Evolutionary conservation across 2,329 filamentous ascomycete species (phyloP), one percentile per base, ranked within the genome.

Genomic region (Lecanosticta acicola): DNA sequence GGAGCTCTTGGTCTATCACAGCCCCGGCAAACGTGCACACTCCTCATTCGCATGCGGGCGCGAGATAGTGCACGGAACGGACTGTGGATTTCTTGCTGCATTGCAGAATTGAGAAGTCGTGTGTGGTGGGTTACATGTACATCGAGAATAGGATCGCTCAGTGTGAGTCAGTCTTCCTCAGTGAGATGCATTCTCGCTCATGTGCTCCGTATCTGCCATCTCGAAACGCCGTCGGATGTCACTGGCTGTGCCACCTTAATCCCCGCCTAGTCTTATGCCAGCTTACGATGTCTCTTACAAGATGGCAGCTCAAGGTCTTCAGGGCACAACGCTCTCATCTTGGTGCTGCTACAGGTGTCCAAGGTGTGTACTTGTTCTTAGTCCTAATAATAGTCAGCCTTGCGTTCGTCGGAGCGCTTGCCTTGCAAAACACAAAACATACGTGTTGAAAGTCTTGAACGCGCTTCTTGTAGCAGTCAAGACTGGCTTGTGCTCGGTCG

Each of bases 391-490:
- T 19, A 44, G 36, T 54, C 42, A 48, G 43, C 40, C 14, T n/a
- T n/a, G n/a, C n/a, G n/a, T n/a, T n/a, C n/a, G n/a, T n/a, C n/a
- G n/a, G 18, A 17, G 13, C n/a, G 14, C n/a, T 35, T 7, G 5
- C 33, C 33, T 35, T n/a, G 33, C 7, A 35, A 42, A 42, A n/a
- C 26, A n/a, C 10, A 13, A 32, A 32, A 83, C 90, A 69, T 71
- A 97, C 90, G 93, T 98, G 74, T 76, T 95, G 72, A 96, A 98
- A 26, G 93, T 81, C 76, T 87, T 94, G 76, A 83, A 98, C 33
- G 89, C 90, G 48, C 79, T 87, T 52, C 85, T 79, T 51, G 78
- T 84, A 62, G 76, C 72, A 20, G 93, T 96, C 59, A 81, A 73
- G 68, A 87, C 93, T 53, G 85, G 83, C 52, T 82, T 74, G 62